phyloP scores from a whole-genome alignment of 2,329 filamentous ascomycete species.

The Pseudogymnoascus sp. region DNA sequence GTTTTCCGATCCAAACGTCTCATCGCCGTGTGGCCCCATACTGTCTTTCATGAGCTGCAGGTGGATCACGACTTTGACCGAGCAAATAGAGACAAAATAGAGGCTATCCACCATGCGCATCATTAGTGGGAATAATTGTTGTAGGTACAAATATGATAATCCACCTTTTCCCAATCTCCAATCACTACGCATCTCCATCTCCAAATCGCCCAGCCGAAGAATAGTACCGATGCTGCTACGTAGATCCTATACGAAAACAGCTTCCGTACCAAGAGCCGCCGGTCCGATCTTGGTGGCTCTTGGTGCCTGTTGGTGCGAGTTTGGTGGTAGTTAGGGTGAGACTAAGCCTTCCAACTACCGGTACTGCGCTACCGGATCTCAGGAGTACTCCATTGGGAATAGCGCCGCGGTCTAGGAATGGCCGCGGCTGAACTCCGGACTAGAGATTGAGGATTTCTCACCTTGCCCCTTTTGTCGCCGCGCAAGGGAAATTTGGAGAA shows the following conservation, averaged over 20 bases:
- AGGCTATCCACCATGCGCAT: background rate
- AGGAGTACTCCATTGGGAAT: background rate
- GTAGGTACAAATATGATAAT: background rate
- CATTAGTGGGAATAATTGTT: background rate
- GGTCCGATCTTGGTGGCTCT: background rate
- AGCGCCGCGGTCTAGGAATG: background rate
- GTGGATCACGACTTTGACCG: background rate
- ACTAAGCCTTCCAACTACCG: slow-evolving; percentile 11
- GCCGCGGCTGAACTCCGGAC: background rate
- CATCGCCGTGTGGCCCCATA: background rate
- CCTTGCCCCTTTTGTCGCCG: background rate
- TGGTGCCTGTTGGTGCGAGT: background rate
- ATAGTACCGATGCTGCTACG: background rate
- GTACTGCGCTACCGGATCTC: background rate
- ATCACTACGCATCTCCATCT: too few relatives aligned
- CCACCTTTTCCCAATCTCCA: background rate
- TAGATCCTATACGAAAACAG: background rate
- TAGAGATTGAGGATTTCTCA: background rate
- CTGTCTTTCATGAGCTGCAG: background rate
- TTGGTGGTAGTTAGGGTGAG: background rate
- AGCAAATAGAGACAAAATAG: background rate
- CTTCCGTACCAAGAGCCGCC: background rate
- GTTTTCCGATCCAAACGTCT: background rate
- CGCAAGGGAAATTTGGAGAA: background rate
- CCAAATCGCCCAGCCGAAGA: background rate